Base-by-base conservation (phyloP, 2,329 filamentous ascomycete genomes). In the Akanthomyces uredinophilus region DNA sequence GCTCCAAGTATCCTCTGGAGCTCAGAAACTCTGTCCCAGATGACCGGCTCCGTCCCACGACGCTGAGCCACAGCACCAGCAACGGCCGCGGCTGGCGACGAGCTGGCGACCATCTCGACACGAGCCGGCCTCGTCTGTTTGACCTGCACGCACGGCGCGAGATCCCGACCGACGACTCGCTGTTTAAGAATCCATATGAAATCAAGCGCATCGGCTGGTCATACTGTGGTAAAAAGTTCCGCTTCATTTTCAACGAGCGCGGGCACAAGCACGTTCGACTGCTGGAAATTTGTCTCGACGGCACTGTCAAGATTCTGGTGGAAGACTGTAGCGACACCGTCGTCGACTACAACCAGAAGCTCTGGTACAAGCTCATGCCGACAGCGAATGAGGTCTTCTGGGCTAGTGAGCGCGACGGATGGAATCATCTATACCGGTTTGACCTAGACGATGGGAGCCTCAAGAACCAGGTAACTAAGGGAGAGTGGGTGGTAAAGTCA, bases 351-450 rank as follows among this genome's bases (percentile, higher is more conserved):
- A 49, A 63, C 27, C 27, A 57, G 47, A 24, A 57, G 14, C 41
- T 57, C 4, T 47, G 29, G 27, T 37, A 57, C 8, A 57, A 44
- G 20, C 8, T 57, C 1, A 5, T 57, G 24, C 53, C 24, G 14
- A 13, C 7, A 10, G 3, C 3, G 4, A 47, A 46, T 8, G 69
- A 72, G 22, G 61, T 73, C 22, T 56, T 73, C 3, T 72, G 70
- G 70, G 39, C 64, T 0, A 71, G 69, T n/a, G 70, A 72, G 41
- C 63, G 70, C 6, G 66, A 72, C 20, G 70, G 71, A 14, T 67
- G 66, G 58, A 69, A 68, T 5, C 70, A 73, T 14, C 53, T 73
- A 0, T 71, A 73, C 39, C 67, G 71, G 5, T 61, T 65, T 7
- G 56, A 66, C 16, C 7, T 51, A 0, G 65, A 68, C 3, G 27